Conservation (phyloP, 2,329 filamentous ascomycete species). For the Exserohilum turcica region DNA sequence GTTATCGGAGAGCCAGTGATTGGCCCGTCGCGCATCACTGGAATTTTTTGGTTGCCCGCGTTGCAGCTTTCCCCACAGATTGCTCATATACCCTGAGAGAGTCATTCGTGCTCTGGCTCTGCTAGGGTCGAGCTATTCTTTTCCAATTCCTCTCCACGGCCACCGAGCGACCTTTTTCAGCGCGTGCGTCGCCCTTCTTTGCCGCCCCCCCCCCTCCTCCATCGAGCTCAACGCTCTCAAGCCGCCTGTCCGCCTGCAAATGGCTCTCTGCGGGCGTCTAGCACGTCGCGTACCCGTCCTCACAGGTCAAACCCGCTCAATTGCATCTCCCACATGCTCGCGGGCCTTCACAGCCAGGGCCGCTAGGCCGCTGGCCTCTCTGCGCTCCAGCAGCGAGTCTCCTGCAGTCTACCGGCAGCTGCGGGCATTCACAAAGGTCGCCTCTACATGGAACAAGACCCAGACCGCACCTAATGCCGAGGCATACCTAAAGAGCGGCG, state of each 20-base stretch:
- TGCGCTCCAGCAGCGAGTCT: constrained; percentile 41
- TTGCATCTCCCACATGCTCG: constrained; percentile 35
- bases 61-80: constrained; percentile 41
- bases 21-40: constrained; percentile 33
- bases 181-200: constrained; percentile 25
- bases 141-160: constrained; percentile 35
- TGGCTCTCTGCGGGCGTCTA: constrained; percentile 51
- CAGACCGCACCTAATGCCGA: constrained; percentile 79
- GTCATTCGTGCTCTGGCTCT: constrained; percentile 35
- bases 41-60: constrained; percentile 41
- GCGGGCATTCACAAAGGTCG: constrained; percentile 46
- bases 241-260: constrained; percentile 42
- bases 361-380: constrained; percentile 38
- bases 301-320: constrained; percentile 40
- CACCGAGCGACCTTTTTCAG: constrained; percentile 24
- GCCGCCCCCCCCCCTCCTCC: constrained; percentile 15
- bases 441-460: constrained; percentile 48
- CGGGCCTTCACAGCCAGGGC: constrained; percentile 42
- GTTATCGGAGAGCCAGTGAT: constrained; percentile 40
- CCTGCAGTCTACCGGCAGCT: constrained; percentile 41
- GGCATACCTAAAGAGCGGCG: constrained; percentile 87
- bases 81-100: constrained; percentile 34
- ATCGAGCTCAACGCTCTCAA: constrained; percentile 41
- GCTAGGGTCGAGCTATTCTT: constrained; percentile 37
- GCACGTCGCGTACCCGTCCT: constrained; percentile 48